Base-by-base conservation (phyloP, 768 basidiomycete species). In the Podaxis pistillaris region DNA sequence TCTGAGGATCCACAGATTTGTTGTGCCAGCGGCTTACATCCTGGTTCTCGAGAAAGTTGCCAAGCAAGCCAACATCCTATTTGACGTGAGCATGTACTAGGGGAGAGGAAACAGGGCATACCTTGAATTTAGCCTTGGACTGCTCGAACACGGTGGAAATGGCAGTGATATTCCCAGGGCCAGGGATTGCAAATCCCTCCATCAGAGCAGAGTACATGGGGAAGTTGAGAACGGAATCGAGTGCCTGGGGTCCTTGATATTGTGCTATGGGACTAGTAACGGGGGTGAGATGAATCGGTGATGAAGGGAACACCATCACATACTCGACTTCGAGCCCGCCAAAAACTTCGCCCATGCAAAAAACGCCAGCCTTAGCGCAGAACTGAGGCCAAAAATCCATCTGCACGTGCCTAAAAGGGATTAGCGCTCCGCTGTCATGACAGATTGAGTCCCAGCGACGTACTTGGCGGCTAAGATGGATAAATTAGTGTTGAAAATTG, bases 331-430 rank as follows among this genome's bases (percentile, higher is more conserved):
- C 76, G 56, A 76, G 70, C 50, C 81, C 82, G 63, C 84, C 81
- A 67, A 79, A 86, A 52, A 95, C 89, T 75, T 94, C 93, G 44
- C 94, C 94, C 58, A 94, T 88, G 68, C 90, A 94, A 75, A 90
- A 94, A 9, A 94, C 89, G 12, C 88, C 91, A 0, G 91, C 90
- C n/a, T 83, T 85, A 50, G 73, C 76, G 67, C 86, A 87, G 69
- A 95, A 94, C 5, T 69, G 69, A 1, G 89, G 86, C 92, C 91
- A 94, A 72, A 95, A 96, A 50, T 79, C 75, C 58, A 82, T 79
- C 58, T 86, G 80, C 56, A 94, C 86, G 70, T 94, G 93, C 72
- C 80, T 81, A 80, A 64, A 70, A 73, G 47, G 71, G 56, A n/a
- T 54, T 52, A 63, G 54, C 30, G 19, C 2, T n/a, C 9, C 1